These are phyloP conservation scores for Tolypocladium cylindrosporum DNA, from an alignment of 2,329 filamentous ascomycete species.

Conservation along the genomic window DNA sequence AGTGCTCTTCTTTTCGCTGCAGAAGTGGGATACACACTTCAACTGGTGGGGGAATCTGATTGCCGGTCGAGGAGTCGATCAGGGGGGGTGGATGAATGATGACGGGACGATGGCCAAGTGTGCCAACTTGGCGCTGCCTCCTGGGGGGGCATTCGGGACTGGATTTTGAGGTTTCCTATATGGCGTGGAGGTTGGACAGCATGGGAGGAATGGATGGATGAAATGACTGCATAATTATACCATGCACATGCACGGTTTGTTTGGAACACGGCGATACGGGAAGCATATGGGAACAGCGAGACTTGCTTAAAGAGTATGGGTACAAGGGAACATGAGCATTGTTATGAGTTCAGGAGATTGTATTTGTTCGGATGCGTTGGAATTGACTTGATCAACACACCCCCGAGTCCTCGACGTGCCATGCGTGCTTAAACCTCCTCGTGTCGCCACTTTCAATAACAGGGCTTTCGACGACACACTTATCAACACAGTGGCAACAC, in stretches of 20 bases:
- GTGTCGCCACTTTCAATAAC: neutral
- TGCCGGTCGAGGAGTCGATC: constrained; percentile 12
- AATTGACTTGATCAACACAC: too few relatives aligned
- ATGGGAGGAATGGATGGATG: too few relatives aligned
- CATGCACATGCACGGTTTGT: too few relatives aligned
- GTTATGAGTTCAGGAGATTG: too few relatives aligned
- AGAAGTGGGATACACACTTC: constrained; percentile 8
- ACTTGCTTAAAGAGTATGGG: too few relatives aligned
- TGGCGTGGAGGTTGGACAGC: too few relatives aligned
- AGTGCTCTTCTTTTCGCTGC: constrained; percentile 16
- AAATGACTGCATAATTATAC: too few relatives aligned
- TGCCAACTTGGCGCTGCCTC: constrained; percentile 10
- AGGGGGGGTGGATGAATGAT: constrained; percentile 5
- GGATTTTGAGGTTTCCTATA: constrained; percentile 1
- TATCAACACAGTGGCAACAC: neutral
- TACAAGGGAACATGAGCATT: too few relatives aligned
- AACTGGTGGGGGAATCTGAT: constrained; percentile 15
- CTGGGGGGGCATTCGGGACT: constrained; percentile 9
- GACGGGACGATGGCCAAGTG: constrained; percentile 7
- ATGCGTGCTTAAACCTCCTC: neutral
- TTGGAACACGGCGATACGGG: too few relatives aligned
- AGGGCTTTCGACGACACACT: neutral
- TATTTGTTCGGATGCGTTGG: too few relatives aligned
- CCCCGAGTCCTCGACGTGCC: too few relatives aligned
- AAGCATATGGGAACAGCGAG: too few relatives aligned